Evolutionary conservation across 441 rosid genomes (phyloP), one percentile per base, ranked within the genome.

Genomic region (Breynia disticha): DNA sequence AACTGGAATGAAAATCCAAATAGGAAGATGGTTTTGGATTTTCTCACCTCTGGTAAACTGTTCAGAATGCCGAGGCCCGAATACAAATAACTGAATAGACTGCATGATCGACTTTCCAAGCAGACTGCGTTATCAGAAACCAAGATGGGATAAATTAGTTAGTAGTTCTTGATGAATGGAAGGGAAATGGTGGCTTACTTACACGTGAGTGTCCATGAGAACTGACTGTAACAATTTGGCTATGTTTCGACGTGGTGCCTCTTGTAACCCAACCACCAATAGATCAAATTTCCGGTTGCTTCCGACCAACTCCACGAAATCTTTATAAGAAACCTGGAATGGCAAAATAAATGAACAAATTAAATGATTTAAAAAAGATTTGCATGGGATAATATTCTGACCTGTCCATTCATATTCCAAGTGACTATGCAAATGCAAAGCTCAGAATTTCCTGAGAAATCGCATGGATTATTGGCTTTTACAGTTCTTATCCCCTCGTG

Each of bases 371-470:
- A 13, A 15, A 19, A 2, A 12, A 39, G 32, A 11, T 22, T 1
- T 38, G 49, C 49, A 5, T 37, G 35, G 20, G 22, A 20, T 2
- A 0, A 18, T n/a, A n/a, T n/a, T 7, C 13, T 19, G 62, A 84
- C 89, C 77, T 78, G 72, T 58, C 90, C 95, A 56, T 86, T 86
- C 88, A 79, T 83, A 73, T 86, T 86, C 90, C 95, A 86, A 42
- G 95, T 86, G n/a, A 86, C 65, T 5, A 67, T 21, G 62, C 80
- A 81, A 59, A 85, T 70, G 59, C 87, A 82, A 48, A 82, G 64
- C 50, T 83, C 76, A 10, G 88, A 75, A 42, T 72, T 68, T 48
- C 70, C 62, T 0, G 84, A 73, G 52, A 83, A 78, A 44, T 70
- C 69, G 32, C 81, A 86, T 18, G 50, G 60, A n/a, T 65, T 73